Evolutionary conservation across 768 basidiomycete species (phyloP), one percentile per base, ranked within the genome.

Genomic region (Pisolithus sp.): DNA sequence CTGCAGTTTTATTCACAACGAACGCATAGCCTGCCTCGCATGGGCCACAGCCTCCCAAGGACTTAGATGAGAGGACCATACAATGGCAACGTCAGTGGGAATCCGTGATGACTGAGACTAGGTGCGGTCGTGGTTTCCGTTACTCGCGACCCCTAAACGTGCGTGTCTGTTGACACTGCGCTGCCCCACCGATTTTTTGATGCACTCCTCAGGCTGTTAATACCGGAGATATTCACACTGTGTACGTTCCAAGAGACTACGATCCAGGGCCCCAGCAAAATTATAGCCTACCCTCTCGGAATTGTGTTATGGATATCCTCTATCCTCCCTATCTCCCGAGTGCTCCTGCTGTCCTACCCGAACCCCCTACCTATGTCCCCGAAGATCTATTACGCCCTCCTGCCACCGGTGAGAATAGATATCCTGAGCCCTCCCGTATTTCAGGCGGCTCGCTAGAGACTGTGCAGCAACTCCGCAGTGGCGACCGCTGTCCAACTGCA

Each of bases 301-400:
- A 52, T 21, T 60, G 53, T 36, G 40, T 67, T 31, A 49, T 64
- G 30, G 55, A 66, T n/a, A 54, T 66, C 5, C 39, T 69, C 10
- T 69, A 69, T 43, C 54, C 66, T 5, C 54, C 59, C 0, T 59
- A 62, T 17, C 60, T 56, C 53, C 36, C 52, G 44, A 55, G 45
- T 46, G 41, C 17, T 10, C 45, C 46, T 30, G 18, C 40, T 40
- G 38, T 52, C 20, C 41, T 47, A 44, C 52, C 54, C 43, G 42
- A 52, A 18, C 68, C 63, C 2, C 65, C 64, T 8, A 50, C 61
- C 6, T 65, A 65, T 26, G 55, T 46, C n/a, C 38, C 12, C 30
- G 46, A 42, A 13, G 39, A 56, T 20, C 41, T n/a, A 1, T 36
- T 37, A 13, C n/a, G 5, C 21, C 1, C 6, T 10, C 8, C 18